These are phyloP conservation scores for Atkinsonella hypoxylon DNA, from an alignment of 2,329 filamentous ascomycete species.

Conservation along the genomic window DNA sequence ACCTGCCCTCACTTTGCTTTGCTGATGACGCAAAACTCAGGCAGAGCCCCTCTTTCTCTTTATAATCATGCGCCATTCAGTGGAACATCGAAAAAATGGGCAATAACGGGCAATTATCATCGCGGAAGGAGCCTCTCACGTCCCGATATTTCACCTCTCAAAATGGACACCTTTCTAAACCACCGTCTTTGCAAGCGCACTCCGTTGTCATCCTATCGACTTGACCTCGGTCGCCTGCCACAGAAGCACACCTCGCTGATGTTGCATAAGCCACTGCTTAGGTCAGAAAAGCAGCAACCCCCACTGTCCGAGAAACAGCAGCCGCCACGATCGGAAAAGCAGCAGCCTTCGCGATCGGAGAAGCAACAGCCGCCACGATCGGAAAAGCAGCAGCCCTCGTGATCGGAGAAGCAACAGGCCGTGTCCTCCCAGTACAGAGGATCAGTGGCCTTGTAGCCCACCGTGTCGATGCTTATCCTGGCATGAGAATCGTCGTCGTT, in stretches of 20 bases:
- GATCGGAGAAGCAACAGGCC: constrained; percentile 1
- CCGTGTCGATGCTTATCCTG: not conserved
- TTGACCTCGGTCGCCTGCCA: not conserved
- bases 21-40: no score
- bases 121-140: no score
- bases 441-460: constrained; percentile 3
- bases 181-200: not conserved
- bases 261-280: not conserved
- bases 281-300: constrained; percentile 4
- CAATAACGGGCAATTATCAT: no score
- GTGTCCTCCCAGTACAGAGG: constrained; percentile 7
- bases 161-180: not conserved
- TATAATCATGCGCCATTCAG: no score
- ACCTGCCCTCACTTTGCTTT: no score
- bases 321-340: constrained; percentile 6
- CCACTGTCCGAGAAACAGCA: constrained; percentile 8
- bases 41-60: no score
- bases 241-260: not conserved
- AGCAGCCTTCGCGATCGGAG: constrained; percentile 6
- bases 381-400: constrained; percentile 2
- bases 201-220: not conserved
- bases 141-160: no score
- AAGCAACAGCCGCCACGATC: constrained; percentile 9
- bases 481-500: not conserved
- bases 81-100: no score